Evolutionary conservation across 192 early-diverging fungal genomes (phyloP).

Genomic region (Gamsiella multidivaricata): DNA sequence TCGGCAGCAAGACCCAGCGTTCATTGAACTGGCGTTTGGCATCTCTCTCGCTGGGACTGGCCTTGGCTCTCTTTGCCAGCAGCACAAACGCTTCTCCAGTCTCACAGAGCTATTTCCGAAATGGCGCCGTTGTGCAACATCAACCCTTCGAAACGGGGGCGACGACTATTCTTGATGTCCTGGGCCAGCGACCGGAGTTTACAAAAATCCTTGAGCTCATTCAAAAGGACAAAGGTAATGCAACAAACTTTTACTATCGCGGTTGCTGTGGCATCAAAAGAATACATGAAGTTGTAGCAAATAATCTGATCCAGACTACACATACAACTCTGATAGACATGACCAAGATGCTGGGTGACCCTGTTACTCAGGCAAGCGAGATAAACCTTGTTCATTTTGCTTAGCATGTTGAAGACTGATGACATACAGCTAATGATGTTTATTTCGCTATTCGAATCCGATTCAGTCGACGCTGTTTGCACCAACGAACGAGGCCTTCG

Average conservation of each 20-base stretch:
- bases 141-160: neutral
- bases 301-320: too few species aligned
- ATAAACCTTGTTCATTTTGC: neutral
- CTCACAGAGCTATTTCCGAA: conserved; percentile 5
- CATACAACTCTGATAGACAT: conserved; percentile 4
- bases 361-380: conserved; percentile 11
- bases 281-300: too few species aligned
- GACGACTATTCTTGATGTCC: conserved; percentile 25
- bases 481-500: conserved; percentile 42
- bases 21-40: neutral
- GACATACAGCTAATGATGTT: too few species aligned
- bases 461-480: conserved; percentile 46
- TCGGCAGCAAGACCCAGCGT: too few species aligned
- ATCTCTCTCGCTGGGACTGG: conserved; percentile 4
- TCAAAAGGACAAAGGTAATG: conserved; percentile 23
- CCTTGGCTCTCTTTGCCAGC: neutral
- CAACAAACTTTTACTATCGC: too few species aligned
- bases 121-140: neutral
- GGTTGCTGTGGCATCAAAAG: too few species aligned
- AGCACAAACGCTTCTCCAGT: neutral
- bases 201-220: conserved; percentile 35
- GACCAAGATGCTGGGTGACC: conserved; percentile 8
- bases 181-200: conserved; percentile 36
- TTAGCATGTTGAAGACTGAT: too few species aligned
- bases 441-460: too few species aligned